Evolutionary conservation across 2,329 filamentous ascomycete species (phyloP).

Genomic region (Colletotrichum sojae): DNA sequence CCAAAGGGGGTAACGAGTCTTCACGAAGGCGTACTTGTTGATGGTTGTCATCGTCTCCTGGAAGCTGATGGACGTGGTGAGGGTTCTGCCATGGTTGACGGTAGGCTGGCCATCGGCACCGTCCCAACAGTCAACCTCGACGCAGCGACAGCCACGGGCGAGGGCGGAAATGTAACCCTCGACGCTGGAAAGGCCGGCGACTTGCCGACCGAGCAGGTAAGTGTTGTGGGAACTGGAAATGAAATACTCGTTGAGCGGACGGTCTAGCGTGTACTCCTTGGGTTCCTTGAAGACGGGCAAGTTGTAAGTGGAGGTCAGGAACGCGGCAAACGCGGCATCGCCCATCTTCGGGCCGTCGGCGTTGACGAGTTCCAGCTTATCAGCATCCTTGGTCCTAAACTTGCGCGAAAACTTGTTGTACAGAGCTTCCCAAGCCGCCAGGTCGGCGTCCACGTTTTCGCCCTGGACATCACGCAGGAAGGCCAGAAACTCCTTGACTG

Average conservation of each 20-base stretch:
- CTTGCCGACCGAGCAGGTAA: constrained; percentile 91
- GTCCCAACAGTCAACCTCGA: constrained; percentile 99
- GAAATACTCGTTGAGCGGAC: constrained; percentile 95
- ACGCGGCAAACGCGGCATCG: constrained; percentile 83
- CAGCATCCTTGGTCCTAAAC: constrained; percentile 63
- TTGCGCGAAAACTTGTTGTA: constrained; percentile 80
- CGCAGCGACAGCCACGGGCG: constrained; percentile 90
- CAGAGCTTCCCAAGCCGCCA: constrained; percentile 76
- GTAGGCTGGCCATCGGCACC: constrained; percentile 88
- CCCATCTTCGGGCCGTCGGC: constrained; percentile 71
- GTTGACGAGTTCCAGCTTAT: constrained; percentile 57
- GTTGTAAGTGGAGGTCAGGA: constrained; percentile 82
- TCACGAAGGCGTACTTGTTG: constrained; percentile 92
- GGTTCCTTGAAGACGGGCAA: constrained; percentile 74
- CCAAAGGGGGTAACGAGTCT: constrained; percentile 90
- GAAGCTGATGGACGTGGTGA: constrained; percentile 92
- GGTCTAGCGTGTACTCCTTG: constrained; percentile 77
- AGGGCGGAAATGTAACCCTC: constrained; percentile 95
- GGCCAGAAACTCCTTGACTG: constrained; percentile 78
- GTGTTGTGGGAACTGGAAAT: constrained; percentile 99
- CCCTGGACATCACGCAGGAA: constrained; percentile 84
- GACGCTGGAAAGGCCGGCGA: constrained; percentile 90
- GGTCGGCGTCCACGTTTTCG: constrained; percentile 79
- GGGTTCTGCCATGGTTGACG: constrained; percentile 90
- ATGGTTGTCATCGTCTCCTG: constrained; percentile 93